phyloP scores from a whole-genome alignment of 2,329 filamentous ascomycete genomes.

The Aspergillus latus region DNA sequence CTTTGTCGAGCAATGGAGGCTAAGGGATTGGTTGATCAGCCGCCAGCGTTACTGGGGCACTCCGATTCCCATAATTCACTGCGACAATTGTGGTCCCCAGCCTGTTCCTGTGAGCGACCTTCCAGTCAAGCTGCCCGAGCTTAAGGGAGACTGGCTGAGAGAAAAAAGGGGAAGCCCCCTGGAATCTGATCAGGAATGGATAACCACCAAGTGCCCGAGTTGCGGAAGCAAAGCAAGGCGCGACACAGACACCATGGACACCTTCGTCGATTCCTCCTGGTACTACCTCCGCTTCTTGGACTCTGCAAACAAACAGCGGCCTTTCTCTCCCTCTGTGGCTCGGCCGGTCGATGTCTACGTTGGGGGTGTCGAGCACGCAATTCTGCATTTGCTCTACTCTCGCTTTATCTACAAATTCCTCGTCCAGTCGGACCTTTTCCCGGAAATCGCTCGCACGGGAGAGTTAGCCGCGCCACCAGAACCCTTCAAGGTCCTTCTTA shows the following conservation, averaged over 20 bases:
- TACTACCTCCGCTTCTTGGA: slow-evolving; percentile 83
- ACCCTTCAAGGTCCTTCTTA: slow-evolving; percentile 78
- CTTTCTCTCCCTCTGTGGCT: slow-evolving; percentile 58
- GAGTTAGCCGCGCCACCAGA: slow-evolving; percentile 54
- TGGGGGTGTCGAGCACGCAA: slow-evolving; percentile 87
- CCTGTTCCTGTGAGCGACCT: slow-evolving; percentile 75
- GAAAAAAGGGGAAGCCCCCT: slow-evolving; percentile 75
- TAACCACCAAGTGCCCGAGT: slow-evolving; percentile 70
- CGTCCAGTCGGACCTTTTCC: slow-evolving; percentile 50
- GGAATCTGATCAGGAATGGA: slow-evolving; percentile 69
- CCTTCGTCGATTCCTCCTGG: slow-evolving; percentile 94
- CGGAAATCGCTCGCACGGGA: slow-evolving; percentile 37
- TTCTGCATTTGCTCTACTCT: slow-evolving; percentile 83
- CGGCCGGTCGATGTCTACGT: slow-evolving; percentile 87
- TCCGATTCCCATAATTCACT: slow-evolving; percentile 87
- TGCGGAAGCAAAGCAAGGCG: slow-evolving; percentile 70
- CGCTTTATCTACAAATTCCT: slow-evolving; percentile 90
- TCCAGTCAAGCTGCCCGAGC: slow-evolving; percentile 71
- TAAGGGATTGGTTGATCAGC: slow-evolving; percentile 87
- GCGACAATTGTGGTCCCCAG: slow-evolving; percentile 71
- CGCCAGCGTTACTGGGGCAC: slow-evolving; percentile 92
- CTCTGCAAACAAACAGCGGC: slow-evolving; percentile 60
- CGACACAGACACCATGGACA: slow-evolving; percentile 95
- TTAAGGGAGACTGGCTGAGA: slow-evolving; percentile 66
- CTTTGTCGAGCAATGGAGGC: slow-evolving; percentile 70